Evolutionary conservation across 2,329 filamentous ascomycete species (phyloP).

Genomic region (Lachnellula cervina): DNA sequence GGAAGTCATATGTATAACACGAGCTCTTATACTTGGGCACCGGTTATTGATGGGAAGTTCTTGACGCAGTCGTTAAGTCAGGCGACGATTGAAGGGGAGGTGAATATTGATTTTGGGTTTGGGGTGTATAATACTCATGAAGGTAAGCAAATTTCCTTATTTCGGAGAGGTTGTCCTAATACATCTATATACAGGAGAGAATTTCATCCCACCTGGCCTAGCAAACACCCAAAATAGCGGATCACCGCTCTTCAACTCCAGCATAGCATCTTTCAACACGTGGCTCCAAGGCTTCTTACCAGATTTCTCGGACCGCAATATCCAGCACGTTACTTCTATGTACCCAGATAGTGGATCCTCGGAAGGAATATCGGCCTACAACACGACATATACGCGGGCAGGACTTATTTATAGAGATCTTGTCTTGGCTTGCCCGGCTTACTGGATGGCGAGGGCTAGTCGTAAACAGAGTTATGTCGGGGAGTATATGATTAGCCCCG

Average conservation of each 20-base stretch:
- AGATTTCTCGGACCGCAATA: slow-evolving; percentile 36
- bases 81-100: slow-evolving; percentile 33
- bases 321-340: slow-evolving; percentile 36
- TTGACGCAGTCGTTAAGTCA: slow-evolving; percentile 43
- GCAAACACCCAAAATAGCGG: slow-evolving; percentile 30
- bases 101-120: slow-evolving; percentile 45
- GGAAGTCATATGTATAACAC: slow-evolving; percentile 48
- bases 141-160: slow-evolving; percentile 9
- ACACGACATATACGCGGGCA: slow-evolving; percentile 47
- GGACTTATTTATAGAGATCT: slow-evolving; percentile 54
- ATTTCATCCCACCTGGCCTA: slow-evolving; percentile 52
- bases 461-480: slow-evolving; percentile 45
- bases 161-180: neutral
- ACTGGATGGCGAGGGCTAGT: slow-evolving; percentile 49
- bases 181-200: slow-evolving; percentile 41
- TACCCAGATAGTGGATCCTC: slow-evolving; percentile 46
- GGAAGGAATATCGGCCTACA: slow-evolving; percentile 42
- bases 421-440: slow-evolving; percentile 54
- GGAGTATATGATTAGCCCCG: slow-evolving; percentile 56
- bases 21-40: slow-evolving; percentile 54
- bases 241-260: slow-evolving; percentile 45
- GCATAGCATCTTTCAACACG: slow-evolving; percentile 41
- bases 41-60: slow-evolving; percentile 54
- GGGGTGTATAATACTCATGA: slow-evolving; percentile 60
- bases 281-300: slow-evolving; percentile 55